Evolutionary conservation across 371 early-diverging fungal species (phyloP), one percentile per base, ranked within the genome.

Genomic region (Rhizopus delemar): DNA sequence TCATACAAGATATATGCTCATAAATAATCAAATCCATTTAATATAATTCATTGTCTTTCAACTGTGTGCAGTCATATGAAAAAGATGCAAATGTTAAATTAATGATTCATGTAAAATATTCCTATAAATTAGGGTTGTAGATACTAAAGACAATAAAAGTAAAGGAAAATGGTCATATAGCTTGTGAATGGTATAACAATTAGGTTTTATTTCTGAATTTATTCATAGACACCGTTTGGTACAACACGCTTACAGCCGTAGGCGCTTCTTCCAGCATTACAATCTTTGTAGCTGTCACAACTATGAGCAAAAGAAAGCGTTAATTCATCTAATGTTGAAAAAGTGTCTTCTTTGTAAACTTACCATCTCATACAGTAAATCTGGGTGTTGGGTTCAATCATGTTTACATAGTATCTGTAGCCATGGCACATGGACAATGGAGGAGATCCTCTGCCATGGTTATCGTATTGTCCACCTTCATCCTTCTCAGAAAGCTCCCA

Each of bases 381-480:
- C n/a, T 46, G 34, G 16, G 53, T 46, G 43, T 66, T 62, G 31
- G 71, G 71, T 50, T 71, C 71, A 54, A 71, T 56, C 55, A 71
- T 34, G 38, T 53, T 56, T 8, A 71, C 71, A 51, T 65, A 71
- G 57, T 68, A 71, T 34, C 41, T 61, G 55, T 67, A 71, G 13
- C 71, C 71, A 15, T 49, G 58, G 53, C 71, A 71, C 51, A 62
- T 62, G 38, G 68, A 68, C 28, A 51, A 43, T 9, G 61, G 53
- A 49, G 71, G 71, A 35, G 65, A 64, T 11, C 71, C 68, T 5
- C 32, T 49, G 33, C 71, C 71, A 33, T 71, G 71, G 60, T 71
- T 65, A 43, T 72, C 72, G 29, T 78, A 75, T 56, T 78, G 79
- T 63, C 76, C 79, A 32, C 77, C 76, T 11, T 60, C 60, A 22